Percentiles rank a stretch among this genome's conserved stretches.
These are phyloP conservation scores for Ustilago nuda DNA, from an alignment of 1,284 basidiomycete species.

Conservation along the genomic window DNA sequence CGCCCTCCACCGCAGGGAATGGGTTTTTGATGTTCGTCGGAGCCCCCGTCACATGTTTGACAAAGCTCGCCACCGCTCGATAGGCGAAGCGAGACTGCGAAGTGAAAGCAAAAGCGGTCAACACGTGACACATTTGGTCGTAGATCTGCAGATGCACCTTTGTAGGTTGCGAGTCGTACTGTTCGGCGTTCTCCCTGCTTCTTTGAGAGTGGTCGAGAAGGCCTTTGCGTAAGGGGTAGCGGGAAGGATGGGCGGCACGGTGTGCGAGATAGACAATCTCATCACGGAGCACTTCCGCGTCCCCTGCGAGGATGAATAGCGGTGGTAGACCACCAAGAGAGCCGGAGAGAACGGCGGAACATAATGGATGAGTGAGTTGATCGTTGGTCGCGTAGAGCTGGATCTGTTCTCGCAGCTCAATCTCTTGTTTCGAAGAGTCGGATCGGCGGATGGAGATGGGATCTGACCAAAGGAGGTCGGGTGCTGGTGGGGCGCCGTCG, in stretches of 20 bases:
- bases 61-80: constrained; percentile 69
- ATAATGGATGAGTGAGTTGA: constrained; percentile 83
- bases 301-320: constrained; percentile 81
- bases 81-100: constrained; percentile 70
- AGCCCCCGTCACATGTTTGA: constrained; percentile 68
- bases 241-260: constrained; percentile 85
- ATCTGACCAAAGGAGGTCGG: constrained; percentile 52
- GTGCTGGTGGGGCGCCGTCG: constrained; percentile 38
- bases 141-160: constrained; percentile 85
- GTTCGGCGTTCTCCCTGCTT: constrained; percentile 66
- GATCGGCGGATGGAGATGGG: constrained; percentile 44
- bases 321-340: constrained; percentile 93
- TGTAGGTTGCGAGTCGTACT: constrained; percentile 75
- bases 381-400: constrained; percentile 90
- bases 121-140: constrained; percentile 72
- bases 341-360: constrained; percentile 79
- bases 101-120: constrained; percentile 71
- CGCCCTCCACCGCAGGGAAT: constrained; percentile 42
- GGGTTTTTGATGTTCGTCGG: constrained; percentile 56
- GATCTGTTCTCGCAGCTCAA: constrained; percentile 74
- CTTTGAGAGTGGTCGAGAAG: constrained; percentile 72
- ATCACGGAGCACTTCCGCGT: constrained; percentile 88
- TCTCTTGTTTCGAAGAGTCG: constrained; percentile 25
- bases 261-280: constrained; percentile 89
- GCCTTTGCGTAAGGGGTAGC: constrained; percentile 77